Evolutionary conservation across 805 yeast species (phyloP), one percentile per base, ranked within the genome.

Genomic region (Saccharomycopsis oosterbeekiorum): DNA sequence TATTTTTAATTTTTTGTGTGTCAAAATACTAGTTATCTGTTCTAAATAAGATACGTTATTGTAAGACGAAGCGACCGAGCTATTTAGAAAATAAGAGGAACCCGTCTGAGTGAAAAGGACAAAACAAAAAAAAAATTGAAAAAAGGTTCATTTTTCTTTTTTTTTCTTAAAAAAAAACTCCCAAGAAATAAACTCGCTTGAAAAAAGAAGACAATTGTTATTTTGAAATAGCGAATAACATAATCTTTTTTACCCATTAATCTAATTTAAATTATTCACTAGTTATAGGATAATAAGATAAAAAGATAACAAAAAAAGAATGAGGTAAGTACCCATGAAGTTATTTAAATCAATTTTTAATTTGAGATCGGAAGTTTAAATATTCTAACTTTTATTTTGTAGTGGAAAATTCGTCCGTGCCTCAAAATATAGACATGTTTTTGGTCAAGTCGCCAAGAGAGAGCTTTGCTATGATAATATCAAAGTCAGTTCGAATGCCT

Each of bases 401-500:
- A 60, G 62, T 56, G 59, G 59, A 41, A 85, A 88, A 74, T 91
- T 92, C 71, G 97, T 94, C 53, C 88, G 98, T 76, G 96, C 97
- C 24, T 93, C 98, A 10, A 94, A 94, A 72, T 94, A 85, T 72
- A 89, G 99, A 71, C 98, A 94, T 71, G 97, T 94, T 24, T 94
- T 81, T 73, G 98, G 98, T 51, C 97, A 92, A 75, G 83, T 94
- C 17, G 78, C 84, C 57, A 75, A 84, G 76, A 77, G 68, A 63
- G 81, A 78, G 63, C 67, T 75, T 39, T 76, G 76, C 59, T 78
- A 75, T 64, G 80, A 77, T 61, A 78, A 78, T 66, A 67, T 88
- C 66, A 85, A 83, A 68, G 82, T 86, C 61, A 88, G 96, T 67
- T 85, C 89, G 70, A 92, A 91, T 70, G 99, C 98, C 1, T 94